A percentile compares a stretch with the other conserved stretches of the same genome.
phyloP scores from a whole-genome alignment of 2,329 filamentous ascomycete species.

The Helotiales sp. region DNA sequence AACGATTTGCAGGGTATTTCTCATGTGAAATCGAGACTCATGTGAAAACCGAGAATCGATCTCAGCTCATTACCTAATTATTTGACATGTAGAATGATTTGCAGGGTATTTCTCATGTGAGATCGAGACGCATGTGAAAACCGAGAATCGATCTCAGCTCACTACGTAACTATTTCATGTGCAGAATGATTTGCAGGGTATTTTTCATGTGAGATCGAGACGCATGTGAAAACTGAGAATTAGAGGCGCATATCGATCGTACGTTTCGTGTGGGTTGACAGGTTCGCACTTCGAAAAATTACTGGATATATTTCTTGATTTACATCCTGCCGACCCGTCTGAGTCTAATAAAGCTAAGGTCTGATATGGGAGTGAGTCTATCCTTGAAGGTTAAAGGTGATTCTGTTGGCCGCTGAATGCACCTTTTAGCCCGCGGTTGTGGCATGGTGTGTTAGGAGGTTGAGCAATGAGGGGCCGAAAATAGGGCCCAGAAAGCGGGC shows the following conservation, averaged over 20 bases:
- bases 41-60: background rate
- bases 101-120: background rate
- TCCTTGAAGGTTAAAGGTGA: no score
- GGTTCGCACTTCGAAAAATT: background rate
- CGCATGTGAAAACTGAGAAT: background rate
- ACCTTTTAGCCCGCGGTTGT: no score
- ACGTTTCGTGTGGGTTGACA: background rate
- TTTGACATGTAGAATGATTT: background rate
- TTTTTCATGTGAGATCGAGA: background rate
- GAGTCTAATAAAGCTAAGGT: no score
- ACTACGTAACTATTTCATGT: no score
- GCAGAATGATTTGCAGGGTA: background rate
- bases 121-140: background rate
- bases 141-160: background rate
- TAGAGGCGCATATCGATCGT: background rate
- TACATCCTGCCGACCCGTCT: background rate
- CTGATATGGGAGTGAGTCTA: no score
- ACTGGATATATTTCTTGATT: background rate
- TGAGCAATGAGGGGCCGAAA: no score
- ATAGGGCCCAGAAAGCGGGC: no score
- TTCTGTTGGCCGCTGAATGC: no score
- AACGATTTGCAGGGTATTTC: background rate
- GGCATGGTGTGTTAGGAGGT: no score
- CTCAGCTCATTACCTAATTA: background rate
- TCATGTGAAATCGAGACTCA: background rate